Base-by-base conservation (phyloP, 495 filamentous ascomycete species). In the Immersiella caudata region DNA sequence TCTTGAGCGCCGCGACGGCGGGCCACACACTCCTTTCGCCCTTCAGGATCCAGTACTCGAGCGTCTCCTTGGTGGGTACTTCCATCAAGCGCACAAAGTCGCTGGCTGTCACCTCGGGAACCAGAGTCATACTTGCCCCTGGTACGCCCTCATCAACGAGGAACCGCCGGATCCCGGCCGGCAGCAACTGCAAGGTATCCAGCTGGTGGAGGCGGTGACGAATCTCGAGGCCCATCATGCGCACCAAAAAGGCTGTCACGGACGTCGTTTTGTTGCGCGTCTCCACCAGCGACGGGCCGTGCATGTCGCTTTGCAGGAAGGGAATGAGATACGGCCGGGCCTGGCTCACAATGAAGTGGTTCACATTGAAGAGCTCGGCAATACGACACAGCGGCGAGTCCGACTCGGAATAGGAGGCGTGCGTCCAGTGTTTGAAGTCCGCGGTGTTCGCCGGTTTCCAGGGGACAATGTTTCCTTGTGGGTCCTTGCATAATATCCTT, bases 1-100 rank as follows among this genome's bases (percentile, higher is more conserved):
- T 87, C 71, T 88, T 90, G 62, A 98, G 79, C 16, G 93, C 92
- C 27, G 87, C 87, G 54, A 96, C 86, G n/a, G 93, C 92, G 4
- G 94, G 94, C 94, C 94, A 98, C 0, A 96, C 92, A 62, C 91
- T 92, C 49, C 90, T 78, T 79, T 97, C 94, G 8, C 94, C 94
- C 51, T 90, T 83, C 21, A 88, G 74, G 65, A 94, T 93, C 94
- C 94, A 97, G 67, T 94, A 90, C 26, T 93, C 88, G 12, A 97
- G 79, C 24, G 87, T 87, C 63, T 89, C 86, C 59, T 85, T 82
- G 20, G 89, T 94, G 4, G 94, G 94, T 27, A 88, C 91, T 70
- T 95, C 91, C 35, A 97, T 83, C 51, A 98, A 79, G 33, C 88
- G 86, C 3, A 88, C 73, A 67, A 97, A 90, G 72, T 97, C 94